Conservation (phyloP, 768 basidiomycete species). For the Tricholoma matsutake region DNA sequence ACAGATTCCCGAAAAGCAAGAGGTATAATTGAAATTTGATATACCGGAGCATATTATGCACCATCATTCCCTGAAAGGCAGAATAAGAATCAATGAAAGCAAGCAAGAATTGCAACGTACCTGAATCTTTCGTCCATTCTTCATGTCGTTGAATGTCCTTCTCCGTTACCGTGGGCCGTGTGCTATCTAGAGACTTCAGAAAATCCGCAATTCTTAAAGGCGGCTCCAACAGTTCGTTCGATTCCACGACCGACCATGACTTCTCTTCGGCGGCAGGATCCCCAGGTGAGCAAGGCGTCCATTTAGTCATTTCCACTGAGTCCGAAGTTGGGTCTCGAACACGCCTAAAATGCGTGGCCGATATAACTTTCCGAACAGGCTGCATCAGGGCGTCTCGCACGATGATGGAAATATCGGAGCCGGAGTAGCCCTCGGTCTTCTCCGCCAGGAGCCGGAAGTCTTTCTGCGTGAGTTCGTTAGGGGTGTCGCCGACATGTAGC, state of each 20-base stretch:
- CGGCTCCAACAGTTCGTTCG: constrained; percentile 90
- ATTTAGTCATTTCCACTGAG: constrained; percentile 43
- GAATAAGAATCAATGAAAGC: background rate
- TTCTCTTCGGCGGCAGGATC: constrained; percentile 83
- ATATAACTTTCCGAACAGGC: constrained; percentile 93
- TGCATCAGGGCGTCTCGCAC: constrained; percentile 99
- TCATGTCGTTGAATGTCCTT: constrained; percentile 84
- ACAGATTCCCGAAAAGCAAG: background rate
- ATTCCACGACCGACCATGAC: constrained; percentile 83
- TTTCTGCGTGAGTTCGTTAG: constrained; percentile 72
- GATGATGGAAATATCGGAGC: constrained; percentile 91
- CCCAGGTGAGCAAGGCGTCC: constrained; percentile 96
- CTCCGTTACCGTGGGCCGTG: constrained; percentile 84
- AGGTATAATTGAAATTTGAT: background rate
- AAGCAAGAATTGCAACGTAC: constrained; percentile 36
- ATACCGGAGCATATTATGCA: constrained; percentile 16
- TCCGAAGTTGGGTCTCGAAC: constrained; percentile 32
- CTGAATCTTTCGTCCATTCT: constrained; percentile 82
- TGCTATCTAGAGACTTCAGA: constrained; percentile 70
- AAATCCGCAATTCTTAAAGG: constrained; percentile 77
- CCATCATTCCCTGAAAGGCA: constrained; percentile 27
- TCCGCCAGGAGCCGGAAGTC: constrained; percentile 84
- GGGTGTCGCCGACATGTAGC: constrained; percentile 91
- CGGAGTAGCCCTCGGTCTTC: constrained; percentile 90
- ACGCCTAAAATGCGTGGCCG: constrained; percentile 91